These are phyloP conservation scores for Chlorella sp. DNA, from an alignment of 139 green algal genomes.

Conservation along the genomic window DNA sequence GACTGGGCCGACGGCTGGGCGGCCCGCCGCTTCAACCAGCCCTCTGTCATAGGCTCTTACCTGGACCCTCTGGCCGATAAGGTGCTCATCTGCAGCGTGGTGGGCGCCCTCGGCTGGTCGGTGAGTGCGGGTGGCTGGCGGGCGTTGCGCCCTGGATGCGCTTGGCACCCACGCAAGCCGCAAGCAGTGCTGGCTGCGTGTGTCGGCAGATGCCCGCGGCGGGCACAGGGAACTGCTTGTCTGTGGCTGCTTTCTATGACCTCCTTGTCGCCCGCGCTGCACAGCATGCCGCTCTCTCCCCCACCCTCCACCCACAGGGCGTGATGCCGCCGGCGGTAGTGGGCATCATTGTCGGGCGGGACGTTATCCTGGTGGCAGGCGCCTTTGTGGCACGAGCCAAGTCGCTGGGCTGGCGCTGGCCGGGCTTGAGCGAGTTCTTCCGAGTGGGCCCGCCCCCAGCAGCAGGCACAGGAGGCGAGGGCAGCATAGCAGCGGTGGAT, in stretches of 20 bases:
- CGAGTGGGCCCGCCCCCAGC: constrained; percentile 5
- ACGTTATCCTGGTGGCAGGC: constrained; percentile 71
- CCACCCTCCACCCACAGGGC: constrained; percentile 56
- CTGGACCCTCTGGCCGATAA: constrained; percentile 94
- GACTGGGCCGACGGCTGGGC: constrained; percentile 90
- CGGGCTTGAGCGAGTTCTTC: constrained; percentile 70
- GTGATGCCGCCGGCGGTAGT: constrained; percentile 69
- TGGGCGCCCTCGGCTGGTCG: constrained; percentile 60
- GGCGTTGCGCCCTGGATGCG: no score
- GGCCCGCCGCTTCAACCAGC: constrained; percentile 62
- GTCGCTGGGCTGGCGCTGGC: constrained; percentile 65
- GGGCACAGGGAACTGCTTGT: no score
- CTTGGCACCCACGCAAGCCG: no score
- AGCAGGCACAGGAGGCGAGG: background rate
- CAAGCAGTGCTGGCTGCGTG: no score
- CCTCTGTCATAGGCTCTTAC: constrained; percentile 86
- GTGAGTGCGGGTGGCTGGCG: constrained; percentile 16
- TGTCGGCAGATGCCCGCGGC: no score
- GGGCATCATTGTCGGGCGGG: constrained; percentile 75
- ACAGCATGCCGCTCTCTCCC: no score
- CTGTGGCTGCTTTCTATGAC: no score
- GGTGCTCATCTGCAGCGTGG: constrained; percentile 59
- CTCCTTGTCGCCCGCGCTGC: no score
- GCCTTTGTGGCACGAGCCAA: constrained; percentile 54
- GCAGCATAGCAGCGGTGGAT: background rate